phyloP scores from a whole-genome alignment of 495 filamentous ascomycete genomes.

The Barbatosphaeria neglecta region DNA sequence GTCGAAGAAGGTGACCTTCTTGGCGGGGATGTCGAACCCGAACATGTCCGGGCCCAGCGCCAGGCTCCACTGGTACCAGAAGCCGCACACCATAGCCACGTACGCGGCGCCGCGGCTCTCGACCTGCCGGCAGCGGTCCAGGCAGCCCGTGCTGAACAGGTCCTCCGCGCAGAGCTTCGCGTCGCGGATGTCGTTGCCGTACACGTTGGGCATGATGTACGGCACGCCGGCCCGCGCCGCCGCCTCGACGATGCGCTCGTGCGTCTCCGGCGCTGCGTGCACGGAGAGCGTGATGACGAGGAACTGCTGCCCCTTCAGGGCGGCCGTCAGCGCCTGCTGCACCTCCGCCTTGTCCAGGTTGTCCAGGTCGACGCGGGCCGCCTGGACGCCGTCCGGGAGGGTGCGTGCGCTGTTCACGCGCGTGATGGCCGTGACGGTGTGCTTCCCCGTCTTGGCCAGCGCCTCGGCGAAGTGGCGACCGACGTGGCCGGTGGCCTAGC shows the following conservation, averaged over 20 bases:
- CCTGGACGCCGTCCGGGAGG: constrained; percentile 20
- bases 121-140: constrained; percentile 17
- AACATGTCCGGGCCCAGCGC: constrained; percentile 12
- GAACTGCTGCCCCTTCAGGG: constrained; percentile 38
- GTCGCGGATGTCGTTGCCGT: constrained; percentile 28
- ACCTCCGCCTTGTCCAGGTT: constrained; percentile 7
- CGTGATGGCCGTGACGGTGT: constrained; percentile 31
- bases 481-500: constrained; percentile 37
- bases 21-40: constrained; percentile 20
- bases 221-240: constrained; percentile 49
- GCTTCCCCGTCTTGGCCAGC: constrained; percentile 28
- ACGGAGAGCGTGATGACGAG: constrained; percentile 58
- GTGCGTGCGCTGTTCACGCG: constrained; percentile 19
- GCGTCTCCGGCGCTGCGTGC: constrained; percentile 11
- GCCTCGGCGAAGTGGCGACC: constrained; percentile 35
- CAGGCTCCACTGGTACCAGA: constrained; percentile 39
- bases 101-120: constrained; percentile 29
- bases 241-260: constrained; percentile 41
- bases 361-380: constrained; percentile 25
- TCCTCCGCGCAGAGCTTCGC: constrained; percentile 24
- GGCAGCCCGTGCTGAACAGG: constrained; percentile 4
- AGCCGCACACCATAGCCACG: constrained; percentile 31
- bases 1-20: constrained; percentile 21
- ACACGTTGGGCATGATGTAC: constrained; percentile 54
- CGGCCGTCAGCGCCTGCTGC: constrained; percentile 16